Evolutionary conservation across 116 monocot species (phyloP), one percentile per base, ranked within the genome.

Genomic region (Papilionanthe hybrid): DNA sequence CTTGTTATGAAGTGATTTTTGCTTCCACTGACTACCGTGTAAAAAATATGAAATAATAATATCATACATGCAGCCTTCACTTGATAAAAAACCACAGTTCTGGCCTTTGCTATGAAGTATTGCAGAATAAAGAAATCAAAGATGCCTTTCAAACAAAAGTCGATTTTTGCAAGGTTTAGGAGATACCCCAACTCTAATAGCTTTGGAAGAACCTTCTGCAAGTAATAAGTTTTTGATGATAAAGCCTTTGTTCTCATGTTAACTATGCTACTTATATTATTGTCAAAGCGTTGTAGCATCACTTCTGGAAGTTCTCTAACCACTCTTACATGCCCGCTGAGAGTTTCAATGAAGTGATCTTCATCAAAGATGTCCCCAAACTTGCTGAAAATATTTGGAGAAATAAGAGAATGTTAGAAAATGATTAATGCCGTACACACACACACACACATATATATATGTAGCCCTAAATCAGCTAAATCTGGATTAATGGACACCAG

Each of bases 311-410:
- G 91, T 79, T 87, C 91, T 80, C 85, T 91, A n/a, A 95, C 95
- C 55, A 99, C 86, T 69, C 89, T 86, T 69, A 99, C 86, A 84
- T 93, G 91, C 85, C 84, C 79, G 79, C 81, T 91, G 9, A 99
- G 90, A 69, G 83, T 85, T 37, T 88, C 85, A 48, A 89, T 93
- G 85, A 95, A 99, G 82, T 93, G 91, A 9, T 95, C 95, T 83
- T 99, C 99, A 83, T 99, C 99, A 89, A 99, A 99, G 68, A 99
- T 99, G 25, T 99, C 99, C 9, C 87, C 86, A 80, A 99, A 99
- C 81, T 95, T 95, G 87, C 99, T 99, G 89, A 86, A 91, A 86
- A 58, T 28, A 81, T 73, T 71, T 28, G 32, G 29, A 71, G 71
- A 28, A 71, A 32, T 32, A 12, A 41, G 32, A 71, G 15, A 71